Percentiles rank a stretch among this genome's conserved stretches.
Evolutionary conservation across 225 moss, liverwort and hornwort species (phyloP).

Genomic region (Thuidium tamariscinum): DNA sequence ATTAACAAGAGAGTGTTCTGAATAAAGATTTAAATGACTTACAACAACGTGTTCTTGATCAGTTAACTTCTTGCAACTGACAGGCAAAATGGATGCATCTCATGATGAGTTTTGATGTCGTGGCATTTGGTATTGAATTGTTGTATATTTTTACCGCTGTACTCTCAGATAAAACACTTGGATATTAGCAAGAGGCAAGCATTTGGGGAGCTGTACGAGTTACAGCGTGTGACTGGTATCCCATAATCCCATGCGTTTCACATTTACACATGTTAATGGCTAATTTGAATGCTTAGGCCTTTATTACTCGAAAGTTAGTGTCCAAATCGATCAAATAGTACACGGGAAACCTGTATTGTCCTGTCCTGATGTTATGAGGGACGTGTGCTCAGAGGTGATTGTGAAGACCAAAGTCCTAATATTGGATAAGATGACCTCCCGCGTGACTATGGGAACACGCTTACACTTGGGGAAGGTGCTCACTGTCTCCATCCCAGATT

Average conservation of each 20-base stretch:
- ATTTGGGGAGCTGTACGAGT: conserved; percentile 31
- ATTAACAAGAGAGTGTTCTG: not conserved
- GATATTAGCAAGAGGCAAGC: conserved; percentile 40
- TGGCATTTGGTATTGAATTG: not conserved
- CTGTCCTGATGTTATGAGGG: not conserved
- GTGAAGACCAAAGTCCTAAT: conserved; percentile 38
- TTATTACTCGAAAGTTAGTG: not conserved
- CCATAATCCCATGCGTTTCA: not conserved
- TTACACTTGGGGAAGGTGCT: conserved; percentile 54
- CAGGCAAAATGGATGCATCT: not conserved
- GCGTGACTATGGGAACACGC: conserved; percentile 28
- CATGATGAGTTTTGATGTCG: not conserved
- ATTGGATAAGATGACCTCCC: conserved; percentile 29
- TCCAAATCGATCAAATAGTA: not conserved
- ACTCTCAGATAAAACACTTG: conserved; percentile 35
- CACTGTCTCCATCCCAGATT: not conserved
- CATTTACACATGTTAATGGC: not conserved
- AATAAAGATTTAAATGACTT: not conserved
- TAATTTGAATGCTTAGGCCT: not conserved
- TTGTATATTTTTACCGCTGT: not conserved
- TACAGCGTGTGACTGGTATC: conserved; percentile 42
- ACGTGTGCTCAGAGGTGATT: conserved; percentile 34
- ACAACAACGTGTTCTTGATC: not conserved
- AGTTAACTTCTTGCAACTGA: not conserved
- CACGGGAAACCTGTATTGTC: not conserved